A percentile compares a stretch with the other conserved stretches of the same genome.
Evolutionary conservation across 495 filamentous ascomycete genomes (phyloP).

Genomic region (Tuber calosporum): DNA sequence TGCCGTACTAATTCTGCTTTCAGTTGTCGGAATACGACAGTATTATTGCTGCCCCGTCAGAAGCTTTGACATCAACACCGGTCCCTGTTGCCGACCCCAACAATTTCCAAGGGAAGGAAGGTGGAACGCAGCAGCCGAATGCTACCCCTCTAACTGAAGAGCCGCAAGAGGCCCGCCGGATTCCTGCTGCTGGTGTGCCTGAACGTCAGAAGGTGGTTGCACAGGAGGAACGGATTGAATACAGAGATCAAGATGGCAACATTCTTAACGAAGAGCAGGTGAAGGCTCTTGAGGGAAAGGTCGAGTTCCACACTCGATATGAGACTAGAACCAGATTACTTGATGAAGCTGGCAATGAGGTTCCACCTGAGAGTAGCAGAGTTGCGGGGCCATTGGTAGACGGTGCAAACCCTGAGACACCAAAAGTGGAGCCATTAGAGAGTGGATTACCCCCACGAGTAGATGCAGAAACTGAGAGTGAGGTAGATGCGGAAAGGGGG

Average conservation of each 20-base stretch:
- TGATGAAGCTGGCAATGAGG: constrained; percentile 66
- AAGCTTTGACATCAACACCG: constrained; percentile 7
- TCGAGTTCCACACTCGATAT: constrained; percentile 88
- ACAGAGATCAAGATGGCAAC: constrained; percentile 89
- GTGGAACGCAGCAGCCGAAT: constrained; percentile 1
- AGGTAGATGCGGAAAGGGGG: not conserved
- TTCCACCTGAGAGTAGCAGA: constrained; percentile 46
- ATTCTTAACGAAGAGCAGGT: constrained; percentile 77
- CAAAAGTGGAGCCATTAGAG: not conserved
- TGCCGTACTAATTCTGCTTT: constrained; percentile 34
- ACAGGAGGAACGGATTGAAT: constrained; percentile 80
- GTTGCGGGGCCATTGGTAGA: constrained; percentile 40
- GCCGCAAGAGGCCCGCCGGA: constrained; percentile 34
- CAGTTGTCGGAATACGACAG: constrained; percentile 37
- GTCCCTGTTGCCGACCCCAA: constrained; percentile 19
- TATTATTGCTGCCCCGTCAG: constrained; percentile 14
- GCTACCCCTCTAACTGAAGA: constrained; percentile 7
- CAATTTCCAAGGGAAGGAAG: not conserved
- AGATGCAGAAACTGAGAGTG: not conserved
- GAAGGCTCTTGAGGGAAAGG: constrained; percentile 75
- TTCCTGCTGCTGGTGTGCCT: constrained; percentile 29
- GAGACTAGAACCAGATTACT: constrained; percentile 82
- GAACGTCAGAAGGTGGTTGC: constrained; percentile 52
- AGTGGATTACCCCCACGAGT: not conserved
- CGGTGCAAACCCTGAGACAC: constrained; percentile 27